Conservation (phyloP, 192 early-diverging fungal genomes). For the Backusella liffmaniae region DNA sequence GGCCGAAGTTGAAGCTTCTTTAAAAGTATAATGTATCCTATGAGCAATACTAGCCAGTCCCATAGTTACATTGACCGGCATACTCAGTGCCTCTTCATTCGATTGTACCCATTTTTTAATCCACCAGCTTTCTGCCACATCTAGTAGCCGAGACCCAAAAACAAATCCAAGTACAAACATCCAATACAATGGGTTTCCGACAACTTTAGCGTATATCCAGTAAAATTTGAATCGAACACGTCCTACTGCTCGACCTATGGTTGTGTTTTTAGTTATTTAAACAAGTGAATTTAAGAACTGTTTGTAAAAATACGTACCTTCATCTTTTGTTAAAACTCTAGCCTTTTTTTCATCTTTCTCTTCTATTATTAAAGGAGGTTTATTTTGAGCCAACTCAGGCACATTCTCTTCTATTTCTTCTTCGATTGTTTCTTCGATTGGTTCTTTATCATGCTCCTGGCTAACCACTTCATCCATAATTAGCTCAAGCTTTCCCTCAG, state of each 20-base stretch:
- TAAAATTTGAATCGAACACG: slow-evolving; percentile 76
- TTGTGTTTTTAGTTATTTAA: not conserved
- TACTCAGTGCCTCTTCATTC: not conserved
- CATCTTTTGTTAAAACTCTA: slow-evolving; percentile 45
- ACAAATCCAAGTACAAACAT: slow-evolving; percentile 44
- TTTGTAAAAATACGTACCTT: slow-evolving; percentile 29
- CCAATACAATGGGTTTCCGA: slow-evolving; percentile 64
- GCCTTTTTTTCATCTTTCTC: slow-evolving; percentile 20
- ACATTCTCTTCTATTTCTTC: slow-evolving; percentile 7
- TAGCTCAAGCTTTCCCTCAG: slow-evolving; percentile 17
- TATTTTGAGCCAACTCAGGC: slow-evolving; percentile 1
- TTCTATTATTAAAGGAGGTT: not conserved
- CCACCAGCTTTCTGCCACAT: slow-evolving; percentile 62
- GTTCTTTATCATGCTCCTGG: not conserved
- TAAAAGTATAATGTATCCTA: not conserved
- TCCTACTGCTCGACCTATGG: slow-evolving; percentile 64
- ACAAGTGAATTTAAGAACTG: not conserved
- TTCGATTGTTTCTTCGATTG: slow-evolving; percentile 18
- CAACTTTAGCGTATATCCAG: slow-evolving; percentile 69
- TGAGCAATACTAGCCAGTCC: not conserved
- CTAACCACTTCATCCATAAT: slow-evolving; percentile 29
- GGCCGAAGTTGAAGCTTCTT: not conserved
- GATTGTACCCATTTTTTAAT: slow-evolving; percentile 57
- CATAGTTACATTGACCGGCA: not conserved
- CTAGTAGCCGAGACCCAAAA: slow-evolving; percentile 40